Conservation (phyloP, 2,329 filamentous ascomycete genomes). For the Aspergillus sp. region DNA sequence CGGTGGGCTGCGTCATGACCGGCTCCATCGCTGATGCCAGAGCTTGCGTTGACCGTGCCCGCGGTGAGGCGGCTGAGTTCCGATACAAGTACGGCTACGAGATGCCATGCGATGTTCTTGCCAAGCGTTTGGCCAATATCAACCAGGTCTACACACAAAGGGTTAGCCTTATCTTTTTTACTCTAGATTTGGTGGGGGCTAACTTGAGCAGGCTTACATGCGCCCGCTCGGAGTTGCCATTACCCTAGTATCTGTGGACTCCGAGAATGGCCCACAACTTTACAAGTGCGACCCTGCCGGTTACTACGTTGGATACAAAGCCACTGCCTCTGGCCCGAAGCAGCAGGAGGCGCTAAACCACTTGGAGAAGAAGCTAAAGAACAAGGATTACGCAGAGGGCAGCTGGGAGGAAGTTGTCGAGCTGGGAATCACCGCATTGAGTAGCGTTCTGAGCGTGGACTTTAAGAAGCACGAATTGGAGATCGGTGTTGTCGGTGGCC, state of each 20-base stretch:
- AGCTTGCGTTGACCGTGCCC: constrained; percentile 88
- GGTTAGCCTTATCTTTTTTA: constrained; percentile 57
- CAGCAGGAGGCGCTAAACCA: constrained; percentile 98
- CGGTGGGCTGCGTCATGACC: constrained; percentile 97
- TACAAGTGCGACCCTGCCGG: constrained; percentile 99
- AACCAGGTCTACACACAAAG: constrained; percentile 98
- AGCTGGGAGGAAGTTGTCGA: constrained; percentile 98
- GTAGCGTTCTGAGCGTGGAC: constrained; percentile 95
- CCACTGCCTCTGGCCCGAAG: constrained; percentile 94
- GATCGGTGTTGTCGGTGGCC: constrained; percentile 94
- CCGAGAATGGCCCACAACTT: constrained; percentile 88
- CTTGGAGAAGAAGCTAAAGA: constrained; percentile 99
- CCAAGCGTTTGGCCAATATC: constrained; percentile 97
- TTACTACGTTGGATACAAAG: constrained; percentile 98
- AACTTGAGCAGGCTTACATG: constrained; percentile 81
- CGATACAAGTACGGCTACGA: constrained; percentile 99
- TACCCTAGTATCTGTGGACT: constrained; percentile 91
- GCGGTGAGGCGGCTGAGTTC: constrained; percentile 96
- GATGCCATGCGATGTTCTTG: constrained; percentile 97
- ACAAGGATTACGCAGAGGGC: constrained; percentile 92
- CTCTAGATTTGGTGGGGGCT: constrained; percentile 2
- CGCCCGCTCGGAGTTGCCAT: constrained; percentile 93
- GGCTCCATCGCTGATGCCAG: constrained; percentile 97
- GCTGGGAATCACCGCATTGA: constrained; percentile 91
- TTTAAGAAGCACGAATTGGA: constrained; percentile 99